Conservation (phyloP, 2,329 filamentous ascomycete genomes). For the Trichoderma brevicompactum region DNA sequence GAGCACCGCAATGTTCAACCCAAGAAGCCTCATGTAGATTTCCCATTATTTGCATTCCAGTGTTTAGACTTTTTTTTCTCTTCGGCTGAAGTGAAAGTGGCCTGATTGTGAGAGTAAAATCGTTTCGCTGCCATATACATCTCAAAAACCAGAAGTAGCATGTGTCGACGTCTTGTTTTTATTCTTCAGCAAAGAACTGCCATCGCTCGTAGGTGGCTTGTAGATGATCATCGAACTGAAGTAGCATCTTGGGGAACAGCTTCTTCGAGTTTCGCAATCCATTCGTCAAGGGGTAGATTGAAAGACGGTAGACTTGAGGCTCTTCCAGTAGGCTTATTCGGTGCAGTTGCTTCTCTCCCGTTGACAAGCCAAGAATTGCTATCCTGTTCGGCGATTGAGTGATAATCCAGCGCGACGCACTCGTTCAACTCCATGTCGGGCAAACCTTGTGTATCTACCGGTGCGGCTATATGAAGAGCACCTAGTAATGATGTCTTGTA, state of each 20-base stretch:
- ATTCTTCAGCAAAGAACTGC: neutral
- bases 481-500: conserved; percentile 29
- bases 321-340: neutral
- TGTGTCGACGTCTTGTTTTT: neutral
- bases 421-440: conserved; percentile 29
- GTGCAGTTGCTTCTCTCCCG: neutral
- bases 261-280: neutral
- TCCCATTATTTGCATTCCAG: conserved; percentile 5
- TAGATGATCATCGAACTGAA: neutral
- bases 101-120: too few relatives aligned
- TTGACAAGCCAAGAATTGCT: neutral
- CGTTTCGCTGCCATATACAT: too few relatives aligned
- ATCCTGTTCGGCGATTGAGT: conserved; percentile 32
- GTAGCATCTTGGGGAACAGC: neutral
- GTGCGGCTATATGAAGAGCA: conserved; percentile 24
- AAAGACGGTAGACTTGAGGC: neutral
- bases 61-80: neutral
- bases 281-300: conserved; percentile 20
- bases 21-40: too few relatives aligned
- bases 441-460: conserved; percentile 1
- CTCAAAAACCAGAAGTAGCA: neutral
- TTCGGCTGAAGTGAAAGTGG: too few relatives aligned
- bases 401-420: conserved; percentile 33
- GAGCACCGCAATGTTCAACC: neutral
- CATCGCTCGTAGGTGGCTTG: neutral